Percentiles rank a stretch among this genome's conserved stretches.
These are phyloP conservation scores for Toxoplasma gondii DNA, from an alignment of 169 alveolate genomes.

Conservation along the genomic window DNA sequence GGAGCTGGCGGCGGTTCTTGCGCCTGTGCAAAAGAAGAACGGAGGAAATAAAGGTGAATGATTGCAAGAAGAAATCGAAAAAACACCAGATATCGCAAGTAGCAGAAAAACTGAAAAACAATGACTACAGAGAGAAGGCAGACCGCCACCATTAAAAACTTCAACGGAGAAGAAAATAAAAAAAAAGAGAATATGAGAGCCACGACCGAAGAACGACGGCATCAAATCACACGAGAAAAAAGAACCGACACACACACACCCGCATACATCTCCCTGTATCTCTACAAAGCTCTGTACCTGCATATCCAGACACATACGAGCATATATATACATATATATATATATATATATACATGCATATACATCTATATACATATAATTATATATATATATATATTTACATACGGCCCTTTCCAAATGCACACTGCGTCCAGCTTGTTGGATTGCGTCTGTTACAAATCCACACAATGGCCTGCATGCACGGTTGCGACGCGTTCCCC, in stretches of 20 bases:
- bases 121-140: background rate
- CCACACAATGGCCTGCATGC: no score
- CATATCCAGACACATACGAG: background rate
- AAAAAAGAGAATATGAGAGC: no score
- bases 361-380: background rate
- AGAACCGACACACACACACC: no score
- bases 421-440: no score
- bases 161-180: no score
- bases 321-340: background rate
- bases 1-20: slow-evolving; percentile 63
- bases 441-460: no score
- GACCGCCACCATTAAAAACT: background rate
- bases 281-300: background rate
- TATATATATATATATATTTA: background rate
- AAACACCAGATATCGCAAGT: background rate
- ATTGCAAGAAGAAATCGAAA: no score
- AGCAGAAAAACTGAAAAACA: background rate
- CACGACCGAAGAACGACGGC: no score
- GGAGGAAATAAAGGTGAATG: background rate
- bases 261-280: background rate
- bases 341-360: background rate
- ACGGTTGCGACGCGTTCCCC: no score
- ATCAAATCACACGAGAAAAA: no score
- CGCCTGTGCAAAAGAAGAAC: slow-evolving; percentile 9
- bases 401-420: background rate